Evolutionary conservation across 2,329 filamentous ascomycete genomes (phyloP).

Genomic region (Madurella mycetomatis): DNA sequence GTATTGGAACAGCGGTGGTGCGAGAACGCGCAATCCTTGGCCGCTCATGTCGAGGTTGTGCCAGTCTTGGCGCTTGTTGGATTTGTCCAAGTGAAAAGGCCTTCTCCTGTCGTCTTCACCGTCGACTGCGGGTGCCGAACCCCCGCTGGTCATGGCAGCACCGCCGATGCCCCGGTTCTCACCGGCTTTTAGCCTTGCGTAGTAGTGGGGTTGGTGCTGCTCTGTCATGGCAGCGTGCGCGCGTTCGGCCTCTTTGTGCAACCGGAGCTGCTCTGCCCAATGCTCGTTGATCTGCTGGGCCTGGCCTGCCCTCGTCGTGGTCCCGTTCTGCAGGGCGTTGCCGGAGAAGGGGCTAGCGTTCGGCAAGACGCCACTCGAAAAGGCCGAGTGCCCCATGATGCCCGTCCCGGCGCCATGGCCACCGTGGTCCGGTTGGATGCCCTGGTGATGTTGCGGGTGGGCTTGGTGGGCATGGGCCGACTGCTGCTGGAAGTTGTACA

Average conservation of each 20-base stretch:
- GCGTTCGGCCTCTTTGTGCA: slow-evolving; percentile 72
- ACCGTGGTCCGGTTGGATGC: slow-evolving; percentile 55
- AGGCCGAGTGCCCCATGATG: slow-evolving; percentile 56
- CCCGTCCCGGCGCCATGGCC: slow-evolving; percentile 51
- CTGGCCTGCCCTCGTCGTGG: slow-evolving; percentile 46
- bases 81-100: slow-evolving; percentile 62
- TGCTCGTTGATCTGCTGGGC: slow-evolving; percentile 58
- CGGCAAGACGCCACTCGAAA: slow-evolving; percentile 58
- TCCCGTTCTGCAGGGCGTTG: slow-evolving; percentile 52
- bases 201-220: slow-evolving; percentile 62
- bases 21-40: slow-evolving; percentile 84
- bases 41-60: slow-evolving; percentile 90
- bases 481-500: slow-evolving; percentile 66
- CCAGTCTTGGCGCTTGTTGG: slow-evolving; percentile 76
- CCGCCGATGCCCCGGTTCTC: slow-evolving; percentile 65
- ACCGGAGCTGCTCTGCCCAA: slow-evolving; percentile 82
- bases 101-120: slow-evolving; percentile 56
- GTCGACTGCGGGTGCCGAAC: slow-evolving; percentile 46
- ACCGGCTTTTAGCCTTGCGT: slow-evolving; percentile 65
- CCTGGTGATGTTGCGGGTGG: slow-evolving; percentile 60
- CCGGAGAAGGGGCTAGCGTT: slow-evolving; percentile 59
- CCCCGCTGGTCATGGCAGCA: slow-evolving; percentile 47
- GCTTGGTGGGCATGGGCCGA: slow-evolving; percentile 58
- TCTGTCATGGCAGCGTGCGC: slow-evolving; percentile 67
- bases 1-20: slow-evolving; percentile 77